A percentile compares a stretch with the other conserved stretches of the same genome.
phyloP scores from a whole-genome alignment of 2,329 filamentous ascomycete genomes.

The Trichoderma afroharzianum region DNA sequence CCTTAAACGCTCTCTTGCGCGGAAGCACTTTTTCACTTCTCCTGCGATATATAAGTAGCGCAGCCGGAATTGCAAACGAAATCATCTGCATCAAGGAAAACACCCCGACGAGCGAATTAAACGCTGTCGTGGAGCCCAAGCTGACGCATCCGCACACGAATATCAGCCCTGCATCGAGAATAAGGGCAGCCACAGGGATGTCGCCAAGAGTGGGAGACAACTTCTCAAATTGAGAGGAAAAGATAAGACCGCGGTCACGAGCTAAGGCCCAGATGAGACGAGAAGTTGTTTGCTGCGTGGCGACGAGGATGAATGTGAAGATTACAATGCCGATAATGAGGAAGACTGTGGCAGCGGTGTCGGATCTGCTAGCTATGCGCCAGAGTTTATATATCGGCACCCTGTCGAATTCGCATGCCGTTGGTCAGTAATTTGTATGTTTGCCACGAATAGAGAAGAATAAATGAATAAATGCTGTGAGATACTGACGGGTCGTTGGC shows the following conservation, averaged over 20 bases:
- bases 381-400: slow-evolving; percentile 16
- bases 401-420: not conserved
- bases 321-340: slow-evolving; percentile 15
- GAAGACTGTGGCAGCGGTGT: slow-evolving; percentile 15
- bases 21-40: not conserved
- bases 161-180: slow-evolving; percentile 6
- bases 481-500: slow-evolving; percentile 8
- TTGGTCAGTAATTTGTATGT: not conserved
- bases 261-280: slow-evolving; percentile 22
- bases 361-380: slow-evolving; percentile 10
- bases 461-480: too few species aligned
- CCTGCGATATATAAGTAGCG: slow-evolving; percentile 2
- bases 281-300: slow-evolving; percentile 21
- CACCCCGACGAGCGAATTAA: slow-evolving; percentile 3
- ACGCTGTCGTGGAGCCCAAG: slow-evolving; percentile 8
- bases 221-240: not conserved
- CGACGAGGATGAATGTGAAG: slow-evolving; percentile 19
- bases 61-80: slow-evolving; percentile 13
- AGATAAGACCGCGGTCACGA: slow-evolving; percentile 19
- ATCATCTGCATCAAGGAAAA: slow-evolving; percentile 11
- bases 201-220: not conserved
- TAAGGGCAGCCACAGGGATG: slow-evolving; percentile 2
- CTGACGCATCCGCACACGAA: slow-evolving; percentile 13
- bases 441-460: not conserved
- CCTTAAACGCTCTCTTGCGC: slow-evolving; percentile 4